phyloP scores from a whole-genome alignment of 306 rosid genomes.

The Glycyrrhiza uralensis region DNA sequence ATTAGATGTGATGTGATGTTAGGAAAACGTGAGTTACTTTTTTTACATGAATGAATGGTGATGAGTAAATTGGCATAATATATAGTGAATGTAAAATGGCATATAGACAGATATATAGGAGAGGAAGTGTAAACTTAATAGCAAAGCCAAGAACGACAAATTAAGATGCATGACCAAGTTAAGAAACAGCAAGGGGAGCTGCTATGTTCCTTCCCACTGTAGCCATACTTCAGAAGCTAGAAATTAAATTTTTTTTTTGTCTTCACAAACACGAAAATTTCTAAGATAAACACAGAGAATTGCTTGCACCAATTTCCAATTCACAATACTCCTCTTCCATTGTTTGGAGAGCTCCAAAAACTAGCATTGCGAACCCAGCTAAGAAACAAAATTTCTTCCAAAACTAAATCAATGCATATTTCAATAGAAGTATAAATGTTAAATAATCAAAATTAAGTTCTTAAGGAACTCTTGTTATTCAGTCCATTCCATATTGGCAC shows the following conservation, averaged over 20 bases:
- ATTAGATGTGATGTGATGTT: not conserved
- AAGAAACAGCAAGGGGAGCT: conserved; percentile 75
- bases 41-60: not conserved
- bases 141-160: conserved; percentile 75
- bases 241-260: too few species aligned
- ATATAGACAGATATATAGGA: too few species aligned
- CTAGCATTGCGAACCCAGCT: not conserved
- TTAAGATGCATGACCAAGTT: conserved; percentile 74
- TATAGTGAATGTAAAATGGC: not conserved
- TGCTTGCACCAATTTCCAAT: not conserved
- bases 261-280: not conserved
- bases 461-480: too few species aligned
- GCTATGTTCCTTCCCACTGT: conserved; percentile 67
- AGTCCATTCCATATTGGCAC: too few species aligned
- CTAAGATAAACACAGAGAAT: not conserved
- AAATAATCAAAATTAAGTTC: too few species aligned
- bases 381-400: too few species aligned
- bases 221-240: conserved; percentile 43
- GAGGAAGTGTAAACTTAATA: conserved; percentile 36
- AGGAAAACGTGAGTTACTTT: not conserved
- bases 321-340: not conserved
- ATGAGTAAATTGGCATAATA: not conserved
- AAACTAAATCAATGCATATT: too few species aligned
- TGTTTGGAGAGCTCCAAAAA: not conserved
- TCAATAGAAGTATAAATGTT: too few species aligned